phyloP scores from a whole-genome alignment of 2,329 filamentous ascomycete species.

The Capronia americana region DNA sequence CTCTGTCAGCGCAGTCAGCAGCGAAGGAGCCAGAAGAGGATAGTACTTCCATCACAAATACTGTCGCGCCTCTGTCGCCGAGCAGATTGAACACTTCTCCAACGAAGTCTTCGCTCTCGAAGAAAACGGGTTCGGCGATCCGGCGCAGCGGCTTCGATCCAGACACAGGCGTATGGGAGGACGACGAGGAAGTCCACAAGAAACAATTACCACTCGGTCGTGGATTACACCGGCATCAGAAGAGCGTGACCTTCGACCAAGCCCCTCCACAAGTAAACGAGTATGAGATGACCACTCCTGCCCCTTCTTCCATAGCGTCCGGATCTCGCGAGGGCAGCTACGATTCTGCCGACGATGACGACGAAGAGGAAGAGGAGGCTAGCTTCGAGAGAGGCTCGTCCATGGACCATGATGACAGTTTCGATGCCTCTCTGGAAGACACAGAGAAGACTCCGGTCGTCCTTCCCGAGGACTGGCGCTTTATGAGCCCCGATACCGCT shows the following conservation, averaged over 20 bases:
- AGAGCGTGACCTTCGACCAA: constrained; percentile 96
- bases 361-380: constrained; percentile 74
- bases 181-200: constrained; percentile 67
- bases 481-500: constrained; percentile 70
- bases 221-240: constrained; percentile 80
- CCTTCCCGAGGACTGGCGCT: constrained; percentile 94
- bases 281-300: constrained; percentile 97
- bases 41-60: constrained; percentile 32
- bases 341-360: constrained; percentile 73
- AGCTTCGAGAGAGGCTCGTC: constrained; percentile 65
- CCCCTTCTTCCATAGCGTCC: constrained; percentile 88
- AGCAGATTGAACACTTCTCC: constrained; percentile 78
- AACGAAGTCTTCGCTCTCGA: constrained; percentile 85
- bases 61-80: constrained; percentile 55
- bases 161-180: constrained; percentile 71
- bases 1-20: constrained; percentile 52
- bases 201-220: constrained; percentile 68
- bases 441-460: constrained; percentile 97
- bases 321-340: constrained; percentile 93
- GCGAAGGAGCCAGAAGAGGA: constrained; percentile 40
- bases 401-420: constrained; percentile 79
- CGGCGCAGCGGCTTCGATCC: constrained; percentile 63
- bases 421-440: constrained; percentile 93
- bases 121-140: constrained; percentile 61
- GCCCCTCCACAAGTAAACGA: constrained; percentile 94